These are phyloP conservation scores for Cercophora scortea DNA, from an alignment of 495 filamentous ascomycete species.

Conservation along the genomic window DNA sequence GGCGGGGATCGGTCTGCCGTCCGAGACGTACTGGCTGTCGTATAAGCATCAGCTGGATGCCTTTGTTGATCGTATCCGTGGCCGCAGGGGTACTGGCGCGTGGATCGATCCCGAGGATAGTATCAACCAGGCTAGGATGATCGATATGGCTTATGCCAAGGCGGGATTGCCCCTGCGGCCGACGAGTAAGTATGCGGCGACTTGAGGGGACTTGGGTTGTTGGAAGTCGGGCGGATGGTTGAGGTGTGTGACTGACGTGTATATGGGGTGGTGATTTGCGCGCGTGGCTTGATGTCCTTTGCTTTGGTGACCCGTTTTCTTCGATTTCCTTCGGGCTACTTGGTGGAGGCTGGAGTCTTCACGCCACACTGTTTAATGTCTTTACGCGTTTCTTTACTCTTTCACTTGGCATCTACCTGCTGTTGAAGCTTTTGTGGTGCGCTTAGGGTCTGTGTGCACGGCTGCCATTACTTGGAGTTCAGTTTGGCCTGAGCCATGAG, in stretches of 20 bases:
- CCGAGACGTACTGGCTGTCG: conserved; percentile 41
- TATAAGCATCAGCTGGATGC: conserved; percentile 48
- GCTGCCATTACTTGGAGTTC: too few species aligned
- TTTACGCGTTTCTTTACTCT: too few species aligned
- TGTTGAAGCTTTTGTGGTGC: too few species aligned
- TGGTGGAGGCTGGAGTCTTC: too few species aligned
- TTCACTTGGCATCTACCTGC: too few species aligned
- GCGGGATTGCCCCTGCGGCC: conserved; percentile 36
- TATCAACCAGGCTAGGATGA: conserved; percentile 43
- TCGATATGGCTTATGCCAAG: conserved; percentile 46
- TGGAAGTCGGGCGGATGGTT: background rate
- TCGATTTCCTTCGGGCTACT: too few species aligned
- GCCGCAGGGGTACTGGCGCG: conserved; percentile 28
- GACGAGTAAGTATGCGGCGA: conserved; percentile 20
- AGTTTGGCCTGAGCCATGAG: too few species aligned
- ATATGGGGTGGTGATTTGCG: too few species aligned
- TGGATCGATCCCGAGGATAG: conserved; percentile 48
- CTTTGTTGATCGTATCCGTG: conserved; percentile 48
- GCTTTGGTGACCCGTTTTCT: too few species aligned
- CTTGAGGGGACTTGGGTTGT: background rate
- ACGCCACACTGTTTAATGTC: too few species aligned
- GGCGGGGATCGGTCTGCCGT: conserved; percentile 18
- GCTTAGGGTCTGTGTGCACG: too few species aligned
- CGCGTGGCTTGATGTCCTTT: too few species aligned
- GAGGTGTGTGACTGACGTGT: background rate